Base-by-base conservation (phyloP, 1,284 basidiomycete genomes). In the Kwoniella shivajii region DNA sequence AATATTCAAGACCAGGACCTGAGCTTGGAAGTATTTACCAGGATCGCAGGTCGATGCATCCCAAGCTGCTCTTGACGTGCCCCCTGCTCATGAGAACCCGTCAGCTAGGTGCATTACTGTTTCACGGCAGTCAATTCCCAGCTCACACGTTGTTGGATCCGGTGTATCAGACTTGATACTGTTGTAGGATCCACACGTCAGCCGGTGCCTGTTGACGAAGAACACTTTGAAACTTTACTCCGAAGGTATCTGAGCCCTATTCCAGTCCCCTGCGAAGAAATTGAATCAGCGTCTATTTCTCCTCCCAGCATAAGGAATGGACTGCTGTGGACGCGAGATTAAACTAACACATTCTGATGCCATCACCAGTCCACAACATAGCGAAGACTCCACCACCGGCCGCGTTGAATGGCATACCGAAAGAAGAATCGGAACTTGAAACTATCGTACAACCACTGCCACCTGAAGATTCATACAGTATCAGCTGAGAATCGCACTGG, bases 381-480 rank as follows among this genome's bases (percentile, higher is more conserved):
- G 84, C 89, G 65, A 81, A 90, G 20, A 92, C 88, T 16, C 90
- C 90, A 10, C 91, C 91, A 1, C 80, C 79, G 13, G 68, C 71
- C 14, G 62, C 66, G 76, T 92, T 91, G 80, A 92, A 90, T 3
- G 80, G 81, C 50, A 82, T 77, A 1, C 90, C 90, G 63, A 85
- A 94, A 6, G 84, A 84, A 11, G 73, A 73, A 13, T 77, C 62
- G 36, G 82, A 81, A 20, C 77, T 69, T 57, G 87, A 86, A 26
- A 75, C 60, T 68, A 86, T 85, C 0, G 81, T 84, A 72, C 90
- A 92, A 0, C 90, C 89, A 13, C 80, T 72, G 68, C 90, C 88
- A 67, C 80, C 79, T 60, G 71, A 2, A 3, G 73, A n/a, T n/a
- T n/a, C n/a, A n/a, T n/a, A n/a, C n/a, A n/a, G n/a, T n/a, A n/a